Conservation (phyloP, 2,329 filamentous ascomycete species). For the Bertia moriformis region DNA sequence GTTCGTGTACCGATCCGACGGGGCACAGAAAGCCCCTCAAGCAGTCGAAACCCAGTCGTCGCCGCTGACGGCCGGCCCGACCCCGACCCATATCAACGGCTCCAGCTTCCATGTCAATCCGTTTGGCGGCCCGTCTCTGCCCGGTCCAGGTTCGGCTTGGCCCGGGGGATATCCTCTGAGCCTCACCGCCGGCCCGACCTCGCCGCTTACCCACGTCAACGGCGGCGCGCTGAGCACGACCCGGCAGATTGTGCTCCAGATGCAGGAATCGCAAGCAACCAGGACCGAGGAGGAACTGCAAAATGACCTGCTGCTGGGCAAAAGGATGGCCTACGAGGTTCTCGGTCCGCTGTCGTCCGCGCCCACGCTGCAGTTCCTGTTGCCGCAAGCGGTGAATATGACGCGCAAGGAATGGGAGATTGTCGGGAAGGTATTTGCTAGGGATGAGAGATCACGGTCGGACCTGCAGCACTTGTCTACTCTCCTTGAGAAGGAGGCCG, state of each 20-base stretch:
- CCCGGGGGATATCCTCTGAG: slow-evolving; percentile 2
- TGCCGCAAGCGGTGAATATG: slow-evolving; percentile 56
- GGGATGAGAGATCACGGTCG: slow-evolving; percentile 48
- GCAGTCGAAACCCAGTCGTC: slow-evolving; percentile 19
- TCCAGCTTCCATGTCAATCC: no score
- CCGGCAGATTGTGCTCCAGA: no score
- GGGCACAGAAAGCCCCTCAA: slow-evolving; percentile 38
- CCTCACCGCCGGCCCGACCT: slow-evolving; percentile 4
- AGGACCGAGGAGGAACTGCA: no score
- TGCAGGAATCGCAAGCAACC: no score
- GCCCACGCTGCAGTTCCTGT: slow-evolving; percentile 54
- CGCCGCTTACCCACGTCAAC: no score
- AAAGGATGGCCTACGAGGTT: slow-evolving; percentile 44
- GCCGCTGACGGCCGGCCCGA: slow-evolving; percentile 14
- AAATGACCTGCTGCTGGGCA: no score
- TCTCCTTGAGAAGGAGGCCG: slow-evolving; percentile 34
- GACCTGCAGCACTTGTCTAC: slow-evolving; percentile 42
- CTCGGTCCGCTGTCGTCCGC: slow-evolving; percentile 43
- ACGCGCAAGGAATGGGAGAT: slow-evolving; percentile 61
- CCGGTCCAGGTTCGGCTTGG: slow-evolving; percentile 15
- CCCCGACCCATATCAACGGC: no score
- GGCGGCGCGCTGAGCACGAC: no score
- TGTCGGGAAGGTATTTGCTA: slow-evolving; percentile 52
- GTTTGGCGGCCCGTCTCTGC: no score
- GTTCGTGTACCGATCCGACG: slow-evolving; percentile 76